A percentile compares a stretch with the other conserved stretches of the same genome.
phyloP scores from a whole-genome alignment of 805 yeast species.

The Candida ortonii region DNA sequence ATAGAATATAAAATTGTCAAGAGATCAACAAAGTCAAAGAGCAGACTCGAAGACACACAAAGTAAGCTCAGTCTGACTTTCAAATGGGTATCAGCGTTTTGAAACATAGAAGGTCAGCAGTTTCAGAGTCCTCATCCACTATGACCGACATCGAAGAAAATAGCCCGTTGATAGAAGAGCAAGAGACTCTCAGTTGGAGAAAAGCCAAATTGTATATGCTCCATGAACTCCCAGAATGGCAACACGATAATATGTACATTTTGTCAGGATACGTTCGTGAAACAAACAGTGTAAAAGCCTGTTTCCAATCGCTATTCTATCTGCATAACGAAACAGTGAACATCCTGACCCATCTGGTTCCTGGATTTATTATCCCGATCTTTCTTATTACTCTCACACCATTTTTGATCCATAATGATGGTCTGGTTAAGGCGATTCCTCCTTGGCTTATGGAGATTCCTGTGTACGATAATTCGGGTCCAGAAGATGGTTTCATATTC shows the following conservation, averaged over 20 bases:
- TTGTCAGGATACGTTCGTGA: constrained; percentile 48
- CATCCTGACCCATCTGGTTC: constrained; percentile 49
- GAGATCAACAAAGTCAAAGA: too few species aligned
- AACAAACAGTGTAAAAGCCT: constrained; percentile 39
- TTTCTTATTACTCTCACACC: constrained; percentile 21
- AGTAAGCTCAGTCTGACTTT: too few species aligned
- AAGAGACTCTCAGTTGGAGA: not conserved
- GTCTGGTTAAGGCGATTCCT: constrained; percentile 24
- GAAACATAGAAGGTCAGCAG: too few species aligned
- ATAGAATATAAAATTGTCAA: too few species aligned
- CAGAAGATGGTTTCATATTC: constrained; percentile 40
- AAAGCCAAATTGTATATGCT: constrained; percentile 24
- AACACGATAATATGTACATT: constrained; percentile 53
- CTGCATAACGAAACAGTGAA: constrained; percentile 54
- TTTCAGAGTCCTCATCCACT: too few species aligned
- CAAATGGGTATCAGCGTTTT: too few species aligned
- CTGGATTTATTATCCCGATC: constrained; percentile 36
- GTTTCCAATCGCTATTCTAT: constrained; percentile 42
- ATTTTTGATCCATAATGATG: constrained; percentile 15
- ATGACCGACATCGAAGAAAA: too few species aligned
- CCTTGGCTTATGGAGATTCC: constrained; percentile 26
- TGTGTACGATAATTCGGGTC: constrained; percentile 24
- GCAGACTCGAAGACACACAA: too few species aligned
- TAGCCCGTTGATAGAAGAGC: too few species aligned
- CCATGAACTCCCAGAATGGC: constrained; percentile 54